phyloP scores from a whole-genome alignment of 345 rosid species.

The Bruguiera sexangula region DNA sequence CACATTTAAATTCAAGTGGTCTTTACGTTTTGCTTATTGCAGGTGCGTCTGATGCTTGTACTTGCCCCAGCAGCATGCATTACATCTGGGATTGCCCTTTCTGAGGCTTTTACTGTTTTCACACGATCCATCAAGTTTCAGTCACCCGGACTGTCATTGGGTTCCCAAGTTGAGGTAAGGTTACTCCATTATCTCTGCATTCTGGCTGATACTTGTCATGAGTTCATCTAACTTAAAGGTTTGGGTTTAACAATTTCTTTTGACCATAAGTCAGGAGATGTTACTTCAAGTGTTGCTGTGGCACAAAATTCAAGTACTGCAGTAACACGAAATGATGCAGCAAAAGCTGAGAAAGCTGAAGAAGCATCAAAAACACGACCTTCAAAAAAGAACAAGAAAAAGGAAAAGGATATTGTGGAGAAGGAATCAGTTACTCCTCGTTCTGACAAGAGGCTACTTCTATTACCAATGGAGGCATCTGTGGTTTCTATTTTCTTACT shows the following conservation, averaged over 20 bases:
- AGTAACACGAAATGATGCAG: constrained; percentile 37
- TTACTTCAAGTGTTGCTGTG: constrained; percentile 31
- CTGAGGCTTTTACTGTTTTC: constrained; percentile 91
- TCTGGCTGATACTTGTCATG: constrained; percentile 1
- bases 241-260: constrained; percentile 26
- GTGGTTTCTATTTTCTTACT: constrained; percentile 74
- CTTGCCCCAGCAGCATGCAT: constrained; percentile 99
- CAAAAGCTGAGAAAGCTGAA: constrained; percentile 47
- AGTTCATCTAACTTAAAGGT: constrained; percentile 15
- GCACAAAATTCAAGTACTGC: constrained; percentile 35
- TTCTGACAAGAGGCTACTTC: constrained; percentile 65
- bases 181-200: constrained; percentile 17
- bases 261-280: constrained; percentile 62
- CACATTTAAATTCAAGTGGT: background rate
- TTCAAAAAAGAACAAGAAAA: constrained; percentile 64
- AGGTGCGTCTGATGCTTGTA: constrained; percentile 99
- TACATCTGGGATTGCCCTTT: constrained; percentile 96
- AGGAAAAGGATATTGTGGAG: constrained; percentile 54
- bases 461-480: constrained; percentile 80
- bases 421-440: constrained; percentile 48
- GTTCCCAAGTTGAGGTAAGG: constrained; percentile 55
- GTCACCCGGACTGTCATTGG: constrained; percentile 43
- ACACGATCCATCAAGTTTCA: constrained; percentile 92
- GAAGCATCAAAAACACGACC: constrained; percentile 52
- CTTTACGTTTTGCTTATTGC: constrained; percentile 23